Conservation (phyloP, 1,284 basidiomycete genomes). For the Taiwanofungus camphoratus region DNA sequence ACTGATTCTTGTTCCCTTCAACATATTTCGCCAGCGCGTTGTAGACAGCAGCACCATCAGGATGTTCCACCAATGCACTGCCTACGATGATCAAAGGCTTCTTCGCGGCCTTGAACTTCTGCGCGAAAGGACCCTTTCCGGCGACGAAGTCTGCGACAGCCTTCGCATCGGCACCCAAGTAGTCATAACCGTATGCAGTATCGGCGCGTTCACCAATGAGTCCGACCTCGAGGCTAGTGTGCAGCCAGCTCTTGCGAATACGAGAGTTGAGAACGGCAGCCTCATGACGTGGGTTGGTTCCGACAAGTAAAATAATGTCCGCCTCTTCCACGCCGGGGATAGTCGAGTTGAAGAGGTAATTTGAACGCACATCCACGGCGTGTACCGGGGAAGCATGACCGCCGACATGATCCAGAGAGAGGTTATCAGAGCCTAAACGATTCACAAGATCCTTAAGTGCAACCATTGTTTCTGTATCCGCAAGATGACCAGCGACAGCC, state of each 20-base stretch:
- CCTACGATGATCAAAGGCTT: constrained; percentile 94
- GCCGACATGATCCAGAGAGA: constrained; percentile 71
- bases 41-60: constrained; percentile 80
- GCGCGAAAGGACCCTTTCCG: constrained; percentile 76
- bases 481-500: constrained; percentile 88
- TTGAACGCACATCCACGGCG: constrained; percentile 89
- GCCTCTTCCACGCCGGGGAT: constrained; percentile 91
- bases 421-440: constrained; percentile 93
- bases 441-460: constrained; percentile 94
- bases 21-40: constrained; percentile 80
- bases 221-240: constrained; percentile 81
- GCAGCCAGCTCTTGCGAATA: constrained; percentile 92
- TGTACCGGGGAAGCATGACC: constrained; percentile 68
- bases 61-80: constrained; percentile 81
- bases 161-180: constrained; percentile 78
- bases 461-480: constrained; percentile 92
- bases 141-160: constrained; percentile 78
- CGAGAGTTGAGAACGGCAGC: constrained; percentile 97
- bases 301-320: constrained; percentile 90
- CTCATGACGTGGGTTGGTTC: constrained; percentile 97
- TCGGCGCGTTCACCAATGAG: constrained; percentile 90
- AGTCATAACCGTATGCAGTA: constrained; percentile 90
- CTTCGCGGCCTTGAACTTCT: constrained; percentile 89
- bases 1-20: constrained; percentile 67
- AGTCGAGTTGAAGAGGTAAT: constrained; percentile 96